Evolutionary conservation across 352 stramenopile genomes (phyloP), one percentile per base, ranked within the genome.

Genomic region (Aphanomyces cochlioides): DNA sequence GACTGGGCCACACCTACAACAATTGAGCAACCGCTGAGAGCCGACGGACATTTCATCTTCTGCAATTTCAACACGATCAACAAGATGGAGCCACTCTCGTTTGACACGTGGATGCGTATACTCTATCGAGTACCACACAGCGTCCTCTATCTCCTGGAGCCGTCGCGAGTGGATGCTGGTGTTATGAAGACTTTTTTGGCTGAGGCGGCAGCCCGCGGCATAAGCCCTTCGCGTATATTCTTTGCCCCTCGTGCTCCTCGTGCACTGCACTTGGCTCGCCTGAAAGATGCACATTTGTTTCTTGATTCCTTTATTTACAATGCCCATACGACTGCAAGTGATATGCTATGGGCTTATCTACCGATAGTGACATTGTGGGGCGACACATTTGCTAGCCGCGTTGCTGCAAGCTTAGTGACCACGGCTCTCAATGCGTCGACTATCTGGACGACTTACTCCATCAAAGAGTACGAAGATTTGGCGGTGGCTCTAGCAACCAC

Each of bases 231-330:
- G 3, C 76, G 92, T 15, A 60, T 98, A 2, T 40, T 92, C 45
- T 97, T 97, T 75, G 79, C 84, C 3, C 61, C 66, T n/a, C 77
- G 81, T 6, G 61, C 83, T 0, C 39, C 77, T n/a, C 94, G 96
- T 59, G 64, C 68, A 4, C 40, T 68, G 6, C 96, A 99, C 74
- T 74, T 98, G 5, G 75, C 76, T 12, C 83, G 96, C 8, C 73
- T 98, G 10, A 73, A 72, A 5, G 47, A 82, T 12, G 90, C 87
- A 0, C 94, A 98, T 73, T 21, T 98, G 4, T 98, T 98, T 60
- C 74, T 98, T n/a, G 96, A 99, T 73, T 97, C 93, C 13, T 86
- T 98, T 50, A 76, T 95, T 7, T 99, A 98, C 79, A 97, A 95
- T 48, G 96, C 96, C n/a, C 96, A 98, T 73, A 98, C 95, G 12